Percentiles rank a stretch among this genome's conserved stretches.
Evolutionary conservation across 768 basidiomycete species (phyloP).

Genomic region (Sistotremastrum niveocremeum): DNA sequence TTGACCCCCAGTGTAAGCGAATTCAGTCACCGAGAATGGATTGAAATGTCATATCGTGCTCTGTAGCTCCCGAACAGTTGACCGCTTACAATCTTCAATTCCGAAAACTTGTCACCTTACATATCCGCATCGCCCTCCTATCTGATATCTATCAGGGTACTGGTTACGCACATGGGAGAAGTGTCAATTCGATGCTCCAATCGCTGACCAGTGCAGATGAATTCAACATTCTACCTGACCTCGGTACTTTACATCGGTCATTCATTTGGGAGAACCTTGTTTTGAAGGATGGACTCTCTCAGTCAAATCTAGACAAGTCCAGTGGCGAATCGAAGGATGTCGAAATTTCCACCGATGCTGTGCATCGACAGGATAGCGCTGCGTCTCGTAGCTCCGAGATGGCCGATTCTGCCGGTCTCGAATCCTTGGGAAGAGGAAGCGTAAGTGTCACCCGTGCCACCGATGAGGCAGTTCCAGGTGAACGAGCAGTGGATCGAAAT

Average conservation of each 20-base stretch:
- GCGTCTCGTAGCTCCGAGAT: neutral
- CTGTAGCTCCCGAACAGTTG: constrained; percentile 30
- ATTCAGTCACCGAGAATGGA: neutral
- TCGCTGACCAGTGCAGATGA: constrained; percentile 54
- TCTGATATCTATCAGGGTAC: constrained; percentile 80
- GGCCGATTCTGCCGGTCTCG: neutral
- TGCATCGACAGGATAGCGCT: constrained; percentile 28
- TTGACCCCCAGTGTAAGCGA: constrained; percentile 38
- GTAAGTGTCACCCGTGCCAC: no score
- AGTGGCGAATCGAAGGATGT: constrained; percentile 29
- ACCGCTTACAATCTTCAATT: constrained; percentile 47
- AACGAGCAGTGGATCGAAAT: constrained; percentile 45
- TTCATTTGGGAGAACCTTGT: constrained; percentile 81
- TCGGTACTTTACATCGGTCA: constrained; percentile 72
- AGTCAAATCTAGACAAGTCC: no score
- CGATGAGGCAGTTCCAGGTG: constrained; percentile 12
- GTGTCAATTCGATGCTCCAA: constrained; percentile 60
- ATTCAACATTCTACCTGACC: constrained; percentile 48
- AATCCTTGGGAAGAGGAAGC: neutral
- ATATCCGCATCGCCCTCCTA: constrained; percentile 69
- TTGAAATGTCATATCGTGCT: constrained; percentile 5
- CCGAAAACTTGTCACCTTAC: constrained; percentile 57
- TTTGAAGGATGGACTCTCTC: constrained; percentile 42
- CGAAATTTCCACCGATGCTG: constrained; percentile 26
- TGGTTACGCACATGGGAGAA: constrained; percentile 69